Conservation (phyloP, 2,329 filamentous ascomycete species). For the Neonectria magnoliae region DNA sequence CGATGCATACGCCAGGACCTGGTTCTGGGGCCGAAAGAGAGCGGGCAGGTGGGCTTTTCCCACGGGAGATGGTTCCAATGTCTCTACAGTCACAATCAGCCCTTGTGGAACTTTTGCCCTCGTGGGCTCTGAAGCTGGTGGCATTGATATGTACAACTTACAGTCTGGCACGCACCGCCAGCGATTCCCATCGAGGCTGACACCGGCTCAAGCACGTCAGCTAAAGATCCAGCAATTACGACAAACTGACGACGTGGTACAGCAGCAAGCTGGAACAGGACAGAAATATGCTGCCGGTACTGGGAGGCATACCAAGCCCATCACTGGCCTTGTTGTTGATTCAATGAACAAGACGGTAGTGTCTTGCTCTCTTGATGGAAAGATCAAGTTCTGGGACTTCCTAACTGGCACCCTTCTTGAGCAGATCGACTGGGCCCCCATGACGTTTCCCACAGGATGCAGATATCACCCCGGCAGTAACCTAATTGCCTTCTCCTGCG, state of each 20-base stretch:
- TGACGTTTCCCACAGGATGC: slow-evolving; percentile 78
- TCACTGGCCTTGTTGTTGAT: slow-evolving; percentile 90
- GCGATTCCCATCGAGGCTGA: slow-evolving; percentile 83
- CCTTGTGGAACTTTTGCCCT: slow-evolving; percentile 94
- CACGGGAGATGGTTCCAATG: slow-evolving; percentile 84
- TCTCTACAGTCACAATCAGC: slow-evolving; percentile 87
- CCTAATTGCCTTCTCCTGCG: slow-evolving; percentile 87
- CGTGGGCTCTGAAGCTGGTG: slow-evolving; percentile 83
- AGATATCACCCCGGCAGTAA: slow-evolving; percentile 86
- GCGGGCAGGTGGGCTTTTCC: slow-evolving; percentile 93
- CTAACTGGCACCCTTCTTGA: slow-evolving; percentile 80
- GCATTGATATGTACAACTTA: slow-evolving; percentile 95
- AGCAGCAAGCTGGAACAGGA: slow-evolving; percentile 59
- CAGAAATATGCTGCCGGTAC: slow-evolving; percentile 60
- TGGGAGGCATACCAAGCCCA: slow-evolving; percentile 80
- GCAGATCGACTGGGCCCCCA: slow-evolving; percentile 82
- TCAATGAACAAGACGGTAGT: slow-evolving; percentile 87
- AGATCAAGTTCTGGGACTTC: slow-evolving; percentile 98
- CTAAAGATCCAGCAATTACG: slow-evolving; percentile 72
- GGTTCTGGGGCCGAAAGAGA: slow-evolving; percentile 97
- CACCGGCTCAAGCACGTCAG: slow-evolving; percentile 80
- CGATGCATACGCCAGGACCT: slow-evolving; percentile 87
- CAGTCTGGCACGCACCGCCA: slow-evolving; percentile 92
- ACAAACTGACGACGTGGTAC: slow-evolving; percentile 66
- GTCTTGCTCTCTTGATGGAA: slow-evolving; percentile 89